These are phyloP conservation scores for Lupinus albus DNA, from an alignment of 306 rosid species.

Conservation along the genomic window DNA sequence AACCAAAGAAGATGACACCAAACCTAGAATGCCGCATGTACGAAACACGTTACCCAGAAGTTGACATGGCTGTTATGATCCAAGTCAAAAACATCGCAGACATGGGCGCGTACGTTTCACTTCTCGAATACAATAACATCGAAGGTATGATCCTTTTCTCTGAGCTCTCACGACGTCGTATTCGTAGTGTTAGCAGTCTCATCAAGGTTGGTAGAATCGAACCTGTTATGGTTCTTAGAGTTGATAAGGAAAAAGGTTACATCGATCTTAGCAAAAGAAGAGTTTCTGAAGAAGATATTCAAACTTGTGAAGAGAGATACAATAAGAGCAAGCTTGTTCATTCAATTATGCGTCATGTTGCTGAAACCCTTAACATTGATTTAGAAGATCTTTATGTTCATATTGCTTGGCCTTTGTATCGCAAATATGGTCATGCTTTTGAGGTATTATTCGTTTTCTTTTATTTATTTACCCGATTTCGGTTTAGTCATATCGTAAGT, in stretches of 20 bases:
- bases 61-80: constrained; percentile 97
- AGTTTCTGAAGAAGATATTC: constrained; percentile 91
- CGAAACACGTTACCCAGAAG: constrained; percentile 91
- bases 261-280: constrained; percentile 94
- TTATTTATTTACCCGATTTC: no score
- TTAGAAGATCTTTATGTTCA: constrained; percentile 86
- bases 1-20: no score
- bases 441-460: no score
- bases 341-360: constrained; percentile 95
- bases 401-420: constrained; percentile 96
- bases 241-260: constrained; percentile 92
- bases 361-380: constrained; percentile 74
- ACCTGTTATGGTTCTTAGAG: constrained; percentile 95
- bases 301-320: constrained; percentile 86
- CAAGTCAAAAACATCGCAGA: constrained; percentile 97
- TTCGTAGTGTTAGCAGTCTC: constrained; percentile 86
- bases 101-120: constrained; percentile 98
- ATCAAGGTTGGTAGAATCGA: constrained; percentile 93
- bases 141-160: constrained; percentile 97
- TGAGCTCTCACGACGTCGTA: constrained; percentile 97
- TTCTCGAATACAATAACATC: constrained; percentile 92
- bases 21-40: constrained; percentile 94
- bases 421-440: constrained; percentile 93
- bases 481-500: no score
- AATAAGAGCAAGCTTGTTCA: constrained; percentile 98